Conservation (phyloP, 441 rosid genomes). For the Pelargonium fulgidum region DNA sequence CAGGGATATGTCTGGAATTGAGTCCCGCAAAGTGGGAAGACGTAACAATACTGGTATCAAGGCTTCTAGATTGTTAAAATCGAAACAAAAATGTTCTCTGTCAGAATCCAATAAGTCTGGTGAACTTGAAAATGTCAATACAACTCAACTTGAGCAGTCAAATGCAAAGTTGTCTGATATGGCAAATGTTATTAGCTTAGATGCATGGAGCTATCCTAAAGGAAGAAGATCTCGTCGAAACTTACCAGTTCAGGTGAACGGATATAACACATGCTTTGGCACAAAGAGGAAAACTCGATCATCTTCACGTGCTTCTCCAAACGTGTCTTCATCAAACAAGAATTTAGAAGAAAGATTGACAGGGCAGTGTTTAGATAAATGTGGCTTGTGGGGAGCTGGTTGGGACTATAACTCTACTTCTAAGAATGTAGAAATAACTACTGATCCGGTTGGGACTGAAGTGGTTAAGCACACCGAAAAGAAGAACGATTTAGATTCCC, state of each 20-base stretch:
- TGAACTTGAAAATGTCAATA: slow-evolving; percentile 18
- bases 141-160: slow-evolving; percentile 16
- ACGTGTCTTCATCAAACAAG: background rate
- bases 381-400: background rate
- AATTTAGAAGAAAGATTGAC: slow-evolving; percentile 9
- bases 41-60: slow-evolving; percentile 14
- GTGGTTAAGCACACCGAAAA: background rate
- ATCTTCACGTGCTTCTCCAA: background rate
- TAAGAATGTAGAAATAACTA: background rate
- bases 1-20: slow-evolving; percentile 14
- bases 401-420: slow-evolving; percentile 2
- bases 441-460: background rate
- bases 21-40: slow-evolving; percentile 19
- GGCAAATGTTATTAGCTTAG: slow-evolving; percentile 20
- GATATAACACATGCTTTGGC: background rate
- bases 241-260: slow-evolving; percentile 24
- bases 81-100: slow-evolving; percentile 23
- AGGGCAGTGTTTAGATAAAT: slow-evolving; percentile 8
- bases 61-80: slow-evolving; percentile 21
- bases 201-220: slow-evolving; percentile 35
- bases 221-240: slow-evolving; percentile 47
- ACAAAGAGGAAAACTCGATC: slow-evolving; percentile 4
- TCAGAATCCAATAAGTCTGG: slow-evolving; percentile 8
- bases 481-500: background rate
- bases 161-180: slow-evolving; percentile 19